These are phyloP conservation scores for Rhododendron simsii DNA, from an alignment of 148 eudicot species.

Conservation along the genomic window DNA sequence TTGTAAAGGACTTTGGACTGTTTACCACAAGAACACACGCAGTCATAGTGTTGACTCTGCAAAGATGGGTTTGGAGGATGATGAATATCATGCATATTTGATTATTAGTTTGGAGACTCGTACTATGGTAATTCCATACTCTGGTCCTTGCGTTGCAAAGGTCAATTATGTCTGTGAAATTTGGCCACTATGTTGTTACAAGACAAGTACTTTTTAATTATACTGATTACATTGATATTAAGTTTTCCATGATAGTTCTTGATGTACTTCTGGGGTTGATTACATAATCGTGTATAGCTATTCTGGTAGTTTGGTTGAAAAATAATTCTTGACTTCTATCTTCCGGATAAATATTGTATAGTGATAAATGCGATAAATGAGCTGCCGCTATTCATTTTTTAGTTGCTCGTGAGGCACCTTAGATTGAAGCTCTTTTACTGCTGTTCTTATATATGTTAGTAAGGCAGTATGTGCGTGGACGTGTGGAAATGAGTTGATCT, in stretches of 20 bases:
- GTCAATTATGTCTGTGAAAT: neutral
- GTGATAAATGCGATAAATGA: neutral
- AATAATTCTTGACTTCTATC: neutral
- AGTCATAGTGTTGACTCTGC: conserved; percentile 65
- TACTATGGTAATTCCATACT: conserved; percentile 68
- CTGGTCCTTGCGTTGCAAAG: neutral
- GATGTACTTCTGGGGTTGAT: neutral
- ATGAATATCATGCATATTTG: conserved; percentile 95
- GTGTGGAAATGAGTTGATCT: neutral
- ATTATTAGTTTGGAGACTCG: conserved; percentile 87
- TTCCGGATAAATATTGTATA: neutral
- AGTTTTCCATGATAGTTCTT: neutral
- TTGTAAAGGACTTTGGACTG: conserved; percentile 97
- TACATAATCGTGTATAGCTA: neutral
- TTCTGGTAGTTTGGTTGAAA: neutral
- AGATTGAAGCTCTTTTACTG: neutral
- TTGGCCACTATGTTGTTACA: neutral
- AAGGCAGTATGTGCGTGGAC: neutral
- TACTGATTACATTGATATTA: neutral
- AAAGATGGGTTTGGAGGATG: conserved; percentile 66
- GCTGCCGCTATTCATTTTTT: neutral
- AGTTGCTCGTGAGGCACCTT: neutral
- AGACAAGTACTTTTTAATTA: neutral
- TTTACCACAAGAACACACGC: conserved; percentile 90
- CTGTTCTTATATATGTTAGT: neutral